phyloP scores from a whole-genome alignment of 305 asterid genomes.

The Fraxinus sp. region DNA sequence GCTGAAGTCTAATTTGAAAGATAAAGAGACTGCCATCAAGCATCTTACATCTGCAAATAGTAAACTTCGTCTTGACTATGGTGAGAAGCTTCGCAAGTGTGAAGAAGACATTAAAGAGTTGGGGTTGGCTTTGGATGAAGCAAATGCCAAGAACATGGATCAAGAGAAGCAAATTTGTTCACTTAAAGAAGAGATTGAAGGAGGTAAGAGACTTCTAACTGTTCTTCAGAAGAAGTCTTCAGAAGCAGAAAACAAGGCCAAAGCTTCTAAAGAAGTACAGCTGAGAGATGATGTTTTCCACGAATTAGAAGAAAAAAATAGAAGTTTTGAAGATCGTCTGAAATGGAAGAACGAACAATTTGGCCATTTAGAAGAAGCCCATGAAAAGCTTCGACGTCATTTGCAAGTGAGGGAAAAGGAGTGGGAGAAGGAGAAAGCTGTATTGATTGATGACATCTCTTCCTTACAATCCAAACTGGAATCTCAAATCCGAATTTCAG shows the following conservation, averaged over 20 bases:
- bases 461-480: slow-evolving; percentile 57
- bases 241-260: slow-evolving; percentile 34
- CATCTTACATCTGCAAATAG: slow-evolving; percentile 53
- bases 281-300: slow-evolving; percentile 48
- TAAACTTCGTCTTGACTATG: slow-evolving; percentile 57
- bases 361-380: slow-evolving; percentile 73
- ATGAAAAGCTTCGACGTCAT: slow-evolving; percentile 55
- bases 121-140: slow-evolving; percentile 65
- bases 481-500: slow-evolving; percentile 64
- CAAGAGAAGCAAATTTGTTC: slow-evolving; percentile 50
- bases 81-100: slow-evolving; percentile 42
- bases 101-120: slow-evolving; percentile 65
- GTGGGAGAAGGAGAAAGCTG: slow-evolving; percentile 73
- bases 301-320: slow-evolving; percentile 60
- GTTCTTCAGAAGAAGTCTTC: slow-evolving; percentile 43
- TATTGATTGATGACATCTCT: slow-evolving; percentile 60
- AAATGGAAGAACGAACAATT: slow-evolving; percentile 95
- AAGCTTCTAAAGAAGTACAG: slow-evolving; percentile 33
- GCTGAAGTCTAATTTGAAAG: slow-evolving; percentile 47
- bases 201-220: slow-evolving; percentile 41
- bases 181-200: slow-evolving; percentile 59
- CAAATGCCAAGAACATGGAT: slow-evolving; percentile 50
- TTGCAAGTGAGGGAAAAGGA: slow-evolving; percentile 59
- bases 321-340: slow-evolving; percentile 62
- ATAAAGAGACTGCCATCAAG: slow-evolving; percentile 60